Evolutionary conservation across 352 stramenopile genomes (phyloP).

Genomic region (Globisporangium middletonii): DNA sequence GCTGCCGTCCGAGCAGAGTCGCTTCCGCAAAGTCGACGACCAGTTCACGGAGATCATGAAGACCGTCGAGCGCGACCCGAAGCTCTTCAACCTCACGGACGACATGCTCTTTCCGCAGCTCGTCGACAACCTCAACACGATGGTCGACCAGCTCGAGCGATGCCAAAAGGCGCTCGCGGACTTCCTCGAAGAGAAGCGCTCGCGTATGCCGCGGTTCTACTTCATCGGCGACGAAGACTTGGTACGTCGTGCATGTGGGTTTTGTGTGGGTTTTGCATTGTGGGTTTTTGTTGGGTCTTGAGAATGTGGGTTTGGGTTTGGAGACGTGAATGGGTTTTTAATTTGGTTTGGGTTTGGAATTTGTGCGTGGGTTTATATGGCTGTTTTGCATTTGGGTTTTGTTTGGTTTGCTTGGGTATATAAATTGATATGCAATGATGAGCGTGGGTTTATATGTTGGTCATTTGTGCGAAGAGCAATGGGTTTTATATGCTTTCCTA

Average conservation of each 20-base stretch:
- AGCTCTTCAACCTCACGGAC: constrained; percentile 92
- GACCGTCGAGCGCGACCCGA: constrained; percentile 79
- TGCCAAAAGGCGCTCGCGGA: constrained; percentile 93
- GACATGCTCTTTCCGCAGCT: constrained; percentile 89
- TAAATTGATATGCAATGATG: too few species aligned
- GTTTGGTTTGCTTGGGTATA: too few species aligned
- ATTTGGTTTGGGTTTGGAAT: background rate
- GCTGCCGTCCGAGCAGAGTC: constrained; percentile 85
- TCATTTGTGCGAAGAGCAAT: too few species aligned
- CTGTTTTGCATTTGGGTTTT: too few species aligned
- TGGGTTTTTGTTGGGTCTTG: too few species aligned
- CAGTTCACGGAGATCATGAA: constrained; percentile 93
- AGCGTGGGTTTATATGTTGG: too few species aligned
- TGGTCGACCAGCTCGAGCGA: constrained; percentile 92
- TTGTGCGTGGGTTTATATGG: too few species aligned
- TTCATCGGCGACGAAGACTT: constrained; percentile 96
- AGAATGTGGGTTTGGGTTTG: background rate
- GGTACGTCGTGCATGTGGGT: background rate
- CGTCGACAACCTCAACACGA: constrained; percentile 63
- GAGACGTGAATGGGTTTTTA: too few species aligned
- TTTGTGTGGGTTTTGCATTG: too few species aligned
- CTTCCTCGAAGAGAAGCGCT: constrained; percentile 93
- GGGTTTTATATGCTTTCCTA: too few species aligned
- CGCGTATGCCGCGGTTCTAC: constrained; percentile 93
- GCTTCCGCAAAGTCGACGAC: constrained; percentile 91